Base-by-base conservation (phyloP, 257 asterid genomes). In the Eustoma russellianum region DNA sequence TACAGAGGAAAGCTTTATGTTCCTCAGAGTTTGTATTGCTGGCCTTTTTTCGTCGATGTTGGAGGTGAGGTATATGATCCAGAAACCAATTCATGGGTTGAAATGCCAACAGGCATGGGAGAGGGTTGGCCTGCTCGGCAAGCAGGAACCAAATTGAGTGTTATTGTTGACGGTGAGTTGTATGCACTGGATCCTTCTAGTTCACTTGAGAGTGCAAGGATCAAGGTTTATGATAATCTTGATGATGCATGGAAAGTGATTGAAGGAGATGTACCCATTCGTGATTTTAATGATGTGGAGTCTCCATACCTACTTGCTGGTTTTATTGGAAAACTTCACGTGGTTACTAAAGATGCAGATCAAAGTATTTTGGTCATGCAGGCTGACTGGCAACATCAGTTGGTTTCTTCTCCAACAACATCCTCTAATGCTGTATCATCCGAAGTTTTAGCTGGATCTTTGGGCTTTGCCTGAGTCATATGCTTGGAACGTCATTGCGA, bases 111-210 rank as follows among this genome's bases (percentile, higher is more conserved):
- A 16, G 96, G 98, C 57, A 86, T 90, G 98, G 98, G 96, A 5
- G 98, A 83, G 59, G 96, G 98, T 13, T 90, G 98, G 97, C 95
- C 94, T n/a, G 93, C 97, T 8, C 68, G 82, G 71, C 95, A 86
- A 68, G 94, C 95, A 3, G 97, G 97, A 49, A 81, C 94, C 0
- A 89, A 89, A 63, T 34, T 86, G 67, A 82, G 97, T 17, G 95
- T 77, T 57, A 74, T 79, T 46, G 93, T 89, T 38, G 95, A 89
- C 34, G 97, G 77, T 24, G 95, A 81, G 17, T 71, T 89, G 34
- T 89, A 81, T 46, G 95, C 95, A 0, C 61, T 86, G 77, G 94
- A 89, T 75, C 97, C 97, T 41, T 77, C 95, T 43, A 74, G 66
- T 71, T 56, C 86, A 17, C 67, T 76, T 10, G 88, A 86, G 57